phyloP scores from a whole-genome alignment of 768 basidiomycete genomes.

The Phylloporus rhodoxanthus region DNA sequence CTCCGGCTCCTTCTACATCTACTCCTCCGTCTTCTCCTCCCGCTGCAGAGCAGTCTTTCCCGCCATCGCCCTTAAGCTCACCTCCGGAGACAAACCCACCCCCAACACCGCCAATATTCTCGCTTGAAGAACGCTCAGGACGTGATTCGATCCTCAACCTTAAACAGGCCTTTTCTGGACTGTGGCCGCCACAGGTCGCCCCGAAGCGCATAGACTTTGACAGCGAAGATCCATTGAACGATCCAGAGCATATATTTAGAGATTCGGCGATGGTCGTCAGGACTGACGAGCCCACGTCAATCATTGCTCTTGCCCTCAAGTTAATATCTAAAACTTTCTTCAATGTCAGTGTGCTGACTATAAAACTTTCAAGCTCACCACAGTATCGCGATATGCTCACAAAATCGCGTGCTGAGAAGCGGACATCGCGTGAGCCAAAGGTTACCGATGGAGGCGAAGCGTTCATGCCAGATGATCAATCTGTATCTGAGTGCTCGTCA shows the following conservation, averaged over 20 bases:
- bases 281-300: constrained; percentile 96
- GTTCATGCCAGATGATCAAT: constrained; percentile 90
- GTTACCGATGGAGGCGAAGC: constrained; percentile 66
- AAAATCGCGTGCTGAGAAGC: constrained; percentile 73
- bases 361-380: constrained; percentile 49
- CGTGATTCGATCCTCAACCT: constrained; percentile 75
- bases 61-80: constrained; percentile 54
- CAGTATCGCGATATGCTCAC: constrained; percentile 77
- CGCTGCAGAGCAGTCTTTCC: constrained; percentile 27
- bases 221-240: constrained; percentile 60
- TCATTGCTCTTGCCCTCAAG: constrained; percentile 92
- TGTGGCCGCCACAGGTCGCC: constrained; percentile 65
- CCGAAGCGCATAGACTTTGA: constrained; percentile 52
- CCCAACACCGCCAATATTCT: constrained; percentile 44
- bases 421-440: constrained; percentile 51
- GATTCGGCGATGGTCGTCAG: constrained; percentile 93
- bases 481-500: constrained; percentile 75
- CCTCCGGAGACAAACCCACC: constrained; percentile 33
- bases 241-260: constrained; percentile 89
- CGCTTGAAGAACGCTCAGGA: constrained; percentile 42
- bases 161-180: constrained; percentile 54
- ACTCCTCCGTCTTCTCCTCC: constrained; percentile 28
- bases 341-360: constrained; percentile 3
- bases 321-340: constrained; percentile 32
- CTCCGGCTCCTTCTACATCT: constrained; percentile 12